phyloP scores from a whole-genome alignment of 1,284 basidiomycete species.

The Sporisorium graminicola region DNA sequence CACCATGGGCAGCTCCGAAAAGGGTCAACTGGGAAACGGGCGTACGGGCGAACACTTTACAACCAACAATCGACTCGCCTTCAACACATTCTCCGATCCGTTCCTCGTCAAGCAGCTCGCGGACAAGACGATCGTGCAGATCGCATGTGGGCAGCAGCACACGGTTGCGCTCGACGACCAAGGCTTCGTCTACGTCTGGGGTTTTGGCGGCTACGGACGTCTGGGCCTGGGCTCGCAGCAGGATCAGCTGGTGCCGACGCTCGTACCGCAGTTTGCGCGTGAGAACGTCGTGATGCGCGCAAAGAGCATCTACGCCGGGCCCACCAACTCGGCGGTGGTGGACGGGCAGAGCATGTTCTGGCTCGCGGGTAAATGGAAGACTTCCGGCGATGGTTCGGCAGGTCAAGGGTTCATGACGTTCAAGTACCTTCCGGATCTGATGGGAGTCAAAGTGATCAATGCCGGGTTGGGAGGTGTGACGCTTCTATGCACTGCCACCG shows the following conservation, averaged over 20 bases:
- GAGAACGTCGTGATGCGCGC: conserved; percentile 78
- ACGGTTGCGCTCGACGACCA: conserved; percentile 79
- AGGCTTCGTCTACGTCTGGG: conserved; percentile 81
- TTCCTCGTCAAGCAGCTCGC: conserved; percentile 77
- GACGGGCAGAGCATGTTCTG: conserved; percentile 86
- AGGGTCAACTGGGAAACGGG: conserved; percentile 92
- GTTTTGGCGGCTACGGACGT: conserved; percentile 70
- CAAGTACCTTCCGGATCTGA: conserved; percentile 63
- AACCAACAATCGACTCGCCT: conserved; percentile 83
- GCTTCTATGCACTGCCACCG: conserved; percentile 81
- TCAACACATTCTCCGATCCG: conserved; percentile 78
- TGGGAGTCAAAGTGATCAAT: conserved; percentile 68
- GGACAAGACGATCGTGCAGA: conserved; percentile 81
- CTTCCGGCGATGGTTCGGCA: conserved; percentile 83
- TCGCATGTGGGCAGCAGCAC: conserved; percentile 88
- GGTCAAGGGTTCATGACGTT: conserved; percentile 55
- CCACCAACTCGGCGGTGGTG: conserved; percentile 84
- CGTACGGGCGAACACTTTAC: conserved; percentile 88
- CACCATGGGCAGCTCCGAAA: conserved; percentile 89
- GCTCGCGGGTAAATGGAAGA: conserved; percentile 81
- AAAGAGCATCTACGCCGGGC: conserved; percentile 80
- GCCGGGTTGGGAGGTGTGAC: conserved; percentile 88
- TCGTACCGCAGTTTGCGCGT: conserved; percentile 63
- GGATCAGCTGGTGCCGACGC: conserved; percentile 73
- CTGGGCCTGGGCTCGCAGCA: conserved; percentile 80